Base-by-base conservation (phyloP, 2,329 filamentous ascomycete species). In the Aspergillus calidoustus region DNA sequence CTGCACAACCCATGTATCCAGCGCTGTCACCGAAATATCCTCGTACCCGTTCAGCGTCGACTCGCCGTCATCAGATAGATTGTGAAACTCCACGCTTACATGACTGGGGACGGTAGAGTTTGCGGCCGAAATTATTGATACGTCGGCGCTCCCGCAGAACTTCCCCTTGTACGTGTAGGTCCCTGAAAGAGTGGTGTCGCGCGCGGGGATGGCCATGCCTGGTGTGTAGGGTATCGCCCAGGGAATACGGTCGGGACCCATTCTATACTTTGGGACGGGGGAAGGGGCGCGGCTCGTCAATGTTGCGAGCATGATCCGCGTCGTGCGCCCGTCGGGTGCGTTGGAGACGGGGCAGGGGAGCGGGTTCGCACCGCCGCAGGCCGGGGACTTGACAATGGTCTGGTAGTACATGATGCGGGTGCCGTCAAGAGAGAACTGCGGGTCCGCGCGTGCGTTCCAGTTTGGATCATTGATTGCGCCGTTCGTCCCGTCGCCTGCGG, bases 401-500 rank as follows among this genome's bases (percentile, higher is more conserved):
- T 84, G 78, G 68, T 69, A 81, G 63, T 79, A 84, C 0, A 76
- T 76, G 41, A 83, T 75, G 2, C 70, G 65, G 0, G 80, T 83
- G 6, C 76, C 75, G 62, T 83, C 81, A 1, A 65, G 60, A 4
- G 68, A 69, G 51, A 60, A 70, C 8, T 55, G 52, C 3, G 68
- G 82, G 65, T 83, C 82, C 4, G 81, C 82, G 13, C 71, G 68
- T 4, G 72, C 81, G 64, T 83, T 83, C 82, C 82, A 83, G 30
- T 81, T 74, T 0, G 81, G 77, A 57, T 83, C 69, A 2, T 34
- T 34, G 31, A 34, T 34, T 34, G 31, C 31, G 31, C 31, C 31
- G 31, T 34, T 34, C 4, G 8, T 34, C 8, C 31, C 31, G 31
- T 34, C 13, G 8, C 75, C 76, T 0, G 61, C 79, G 0, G 66